Base-by-base conservation (phyloP, 352 stramenopile species). In the Phytophthora fragariaefolia region DNA sequence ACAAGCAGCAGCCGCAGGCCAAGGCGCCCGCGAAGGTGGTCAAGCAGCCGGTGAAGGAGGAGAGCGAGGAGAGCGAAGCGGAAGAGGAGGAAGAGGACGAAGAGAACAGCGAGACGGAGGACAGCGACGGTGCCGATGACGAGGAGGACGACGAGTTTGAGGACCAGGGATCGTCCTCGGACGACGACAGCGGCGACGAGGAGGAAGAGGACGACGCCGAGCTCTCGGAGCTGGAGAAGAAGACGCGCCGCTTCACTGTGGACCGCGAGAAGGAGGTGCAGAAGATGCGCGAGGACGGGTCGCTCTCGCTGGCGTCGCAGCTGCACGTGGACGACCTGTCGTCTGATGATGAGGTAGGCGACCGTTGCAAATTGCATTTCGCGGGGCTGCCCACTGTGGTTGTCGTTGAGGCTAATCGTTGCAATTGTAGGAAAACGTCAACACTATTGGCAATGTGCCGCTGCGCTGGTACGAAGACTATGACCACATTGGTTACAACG, bases 381-480 rank as follows among this genome's bases (percentile, higher is more conserved):
- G 17, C 17, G 18, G 36, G n/a, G 46, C 10, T n/a, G 42, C 36
- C 26, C 13, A 38, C 6, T 32, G 40, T 13, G 3, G 18, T 32
- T 2, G 18, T 30, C 22, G 1, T 5, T 36, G 15, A 42, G 9
- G 32, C 1, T 18, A 51, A 3, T 48, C 32, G 50, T 36, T 64
- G 53, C 30, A 26, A 32, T 59, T 23, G 6, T 76, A 97, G 67
- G 96, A 98, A 66, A 92, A 82, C 56, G 68, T 86, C 47, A 99
- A 99, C 83, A 98, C 97, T 23, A 99, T 99, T 63, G 97, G 97
- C 50, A 97, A 98, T 69, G 97, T 99, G 34, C 98, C 98, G 20
- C 82, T 99, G 8, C 97, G 99, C 56, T 99, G 98, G 98, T 99
- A 99, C 69, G 98, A 99, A 60, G 98, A 99, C 56, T 99, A 99